Evolutionary conservation across 345 rosid genomes (phyloP).

Genomic region (Citrus glauca): DNA sequence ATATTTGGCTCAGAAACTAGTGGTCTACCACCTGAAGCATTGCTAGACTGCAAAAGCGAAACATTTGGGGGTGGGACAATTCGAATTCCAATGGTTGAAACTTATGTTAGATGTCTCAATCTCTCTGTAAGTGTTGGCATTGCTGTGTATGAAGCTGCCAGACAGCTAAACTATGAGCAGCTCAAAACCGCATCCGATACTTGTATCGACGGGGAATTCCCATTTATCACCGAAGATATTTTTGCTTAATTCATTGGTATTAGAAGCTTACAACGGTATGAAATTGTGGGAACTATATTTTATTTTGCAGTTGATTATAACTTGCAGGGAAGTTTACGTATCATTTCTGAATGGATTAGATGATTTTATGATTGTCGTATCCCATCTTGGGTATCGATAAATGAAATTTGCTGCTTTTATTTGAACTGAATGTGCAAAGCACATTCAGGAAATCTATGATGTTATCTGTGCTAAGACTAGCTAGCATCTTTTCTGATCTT

Average conservation of each 20-base stretch:
- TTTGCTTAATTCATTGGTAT: conserved; percentile 41
- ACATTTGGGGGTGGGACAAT: conserved; percentile 67
- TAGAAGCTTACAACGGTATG: not conserved
- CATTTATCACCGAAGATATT: conserved; percentile 54
- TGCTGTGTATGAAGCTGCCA: conserved; percentile 87
- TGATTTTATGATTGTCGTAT: not conserved
- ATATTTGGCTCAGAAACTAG: conserved; percentile 85
- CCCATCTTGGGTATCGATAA: not conserved
- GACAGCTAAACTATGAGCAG: conserved; percentile 81
- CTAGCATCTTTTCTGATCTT: not conserved
- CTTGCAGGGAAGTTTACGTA: not conserved
- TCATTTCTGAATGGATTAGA: not conserved
- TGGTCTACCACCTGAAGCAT: conserved; percentile 81
- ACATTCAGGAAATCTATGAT: not conserved
- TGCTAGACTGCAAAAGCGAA: conserved; percentile 60
- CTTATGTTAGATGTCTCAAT: conserved; percentile 86
- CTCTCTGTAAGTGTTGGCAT: conserved; percentile 90
- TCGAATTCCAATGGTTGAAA: conserved; percentile 91
- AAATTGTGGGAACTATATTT: not conserved
- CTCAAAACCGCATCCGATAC: conserved; percentile 38
- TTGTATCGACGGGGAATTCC: conserved; percentile 23
- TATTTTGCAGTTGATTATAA: not conserved
- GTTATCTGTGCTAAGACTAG: not conserved
- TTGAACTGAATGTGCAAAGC: not conserved
- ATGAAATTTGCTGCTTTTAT: not conserved